Base-by-base conservation (phyloP, 1,284 basidiomycete genomes). In the Papiliotrema nemorosa region DNA sequence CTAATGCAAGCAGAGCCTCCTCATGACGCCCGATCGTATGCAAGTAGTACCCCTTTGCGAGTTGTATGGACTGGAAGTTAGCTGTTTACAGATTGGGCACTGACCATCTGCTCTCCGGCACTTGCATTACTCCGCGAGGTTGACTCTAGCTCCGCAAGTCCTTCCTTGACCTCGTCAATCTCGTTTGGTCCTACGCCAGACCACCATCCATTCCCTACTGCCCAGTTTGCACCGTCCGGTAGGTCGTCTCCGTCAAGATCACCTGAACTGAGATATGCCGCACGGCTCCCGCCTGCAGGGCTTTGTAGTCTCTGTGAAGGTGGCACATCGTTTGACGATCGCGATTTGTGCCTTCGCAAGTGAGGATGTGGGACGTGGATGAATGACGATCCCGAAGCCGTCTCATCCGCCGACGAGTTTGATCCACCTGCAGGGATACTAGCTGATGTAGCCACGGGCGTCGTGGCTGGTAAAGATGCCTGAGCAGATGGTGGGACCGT, bases 31-130 rank as follows among this genome's bases (percentile, higher is more conserved):
- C 82, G 3, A 90, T 73, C 0, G 88, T 85, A 69, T 87, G 88
- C 2, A 83, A 82, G 60, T 86, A 84, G 69, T 87, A 89, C 2
- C 86, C 88, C 36, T 86, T 73, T 0, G 81, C 78, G 48, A 87
- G 78, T 53, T 80, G 31, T 3, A 73, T 61, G 13, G 72, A 69
- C 70, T 71, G 43, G 12, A 50, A 52, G 45, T 38, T 16, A 36
- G 27, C 37, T 29, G 13, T 24, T 26, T 33, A 7, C 29, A 3
- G 26, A 27, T 21, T 36, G 12, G 25, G 25, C n/a, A 84, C 64
- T 86, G 83, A 51, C 82, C 78, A 26, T 78, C 64, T 49, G 37
- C 37, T 69, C 67, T 14, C 43, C 55, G 0, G 44, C n/a, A 7
- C 37, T 41, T 16, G 65, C 47, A 62, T 58, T n/a, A 56, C 59